Conservation (phyloP, 31 red algal genomes). For the Endocladia muricata region DNA sequence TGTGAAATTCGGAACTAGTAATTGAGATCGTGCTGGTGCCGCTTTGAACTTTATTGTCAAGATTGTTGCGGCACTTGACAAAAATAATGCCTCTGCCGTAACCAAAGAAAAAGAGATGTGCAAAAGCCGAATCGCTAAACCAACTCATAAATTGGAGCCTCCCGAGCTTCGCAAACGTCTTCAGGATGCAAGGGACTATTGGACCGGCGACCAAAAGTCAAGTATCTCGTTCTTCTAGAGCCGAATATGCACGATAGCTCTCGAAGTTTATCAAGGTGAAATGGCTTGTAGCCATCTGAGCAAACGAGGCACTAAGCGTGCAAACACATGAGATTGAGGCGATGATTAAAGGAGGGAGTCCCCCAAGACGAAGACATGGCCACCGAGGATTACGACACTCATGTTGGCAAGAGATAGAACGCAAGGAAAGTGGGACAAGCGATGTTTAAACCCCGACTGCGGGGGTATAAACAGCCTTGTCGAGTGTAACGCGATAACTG, state of each 20-base stretch:
- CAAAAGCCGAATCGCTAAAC: no score
- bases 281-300: background rate
- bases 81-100: no score
- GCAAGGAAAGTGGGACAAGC: background rate
- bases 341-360: background rate
- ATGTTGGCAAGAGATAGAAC: background rate
- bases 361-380: background rate
- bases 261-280: constrained; percentile 18
- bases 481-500: background rate
- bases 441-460: constrained; percentile 12
- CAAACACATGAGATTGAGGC: background rate
- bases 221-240: constrained; percentile 5
- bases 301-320: background rate
- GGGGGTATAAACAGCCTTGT: background rate
- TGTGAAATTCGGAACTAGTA: no score
- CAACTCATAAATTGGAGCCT: no score
- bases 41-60: no score
- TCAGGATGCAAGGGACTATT: constrained; percentile 6
- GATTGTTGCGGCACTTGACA: no score
- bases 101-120: no score
- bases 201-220: constrained; percentile 13
- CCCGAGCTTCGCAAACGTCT: no score
- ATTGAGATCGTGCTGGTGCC: no score
- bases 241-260: constrained; percentile 7
- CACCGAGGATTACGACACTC: background rate